phyloP scores from a whole-genome alignment of 2,329 filamentous ascomycete species.

The Phaeomoniella chlamydospora region DNA sequence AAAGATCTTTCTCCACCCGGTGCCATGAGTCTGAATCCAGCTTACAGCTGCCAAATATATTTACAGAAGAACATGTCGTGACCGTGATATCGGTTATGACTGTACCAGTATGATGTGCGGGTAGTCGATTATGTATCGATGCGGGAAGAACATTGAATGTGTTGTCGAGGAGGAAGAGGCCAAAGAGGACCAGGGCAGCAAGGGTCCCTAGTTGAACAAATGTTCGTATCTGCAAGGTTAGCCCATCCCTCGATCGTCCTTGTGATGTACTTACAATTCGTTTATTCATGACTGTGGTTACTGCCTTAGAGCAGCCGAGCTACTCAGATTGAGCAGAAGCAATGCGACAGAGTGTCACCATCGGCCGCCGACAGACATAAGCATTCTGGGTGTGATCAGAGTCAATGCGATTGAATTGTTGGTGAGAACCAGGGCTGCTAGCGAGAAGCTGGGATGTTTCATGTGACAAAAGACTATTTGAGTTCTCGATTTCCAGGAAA shows the following conservation, averaged over 20 bases:
- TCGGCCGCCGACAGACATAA: neutral
- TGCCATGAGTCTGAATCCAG: slow-evolving; percentile 62
- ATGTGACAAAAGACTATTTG: no score
- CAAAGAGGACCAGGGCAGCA: slow-evolving; percentile 49
- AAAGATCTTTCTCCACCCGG: slow-evolving; percentile 78
- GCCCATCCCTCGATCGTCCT: neutral
- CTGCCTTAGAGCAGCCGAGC: neutral
- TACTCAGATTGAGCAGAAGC: no score
- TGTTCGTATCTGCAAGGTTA: slow-evolving; percentile 37
- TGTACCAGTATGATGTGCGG: slow-evolving; percentile 68
- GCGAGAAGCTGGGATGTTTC: no score
- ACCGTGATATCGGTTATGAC: slow-evolving; percentile 78
- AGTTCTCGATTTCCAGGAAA: no score
- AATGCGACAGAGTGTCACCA: neutral
- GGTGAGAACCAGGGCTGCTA: no score
- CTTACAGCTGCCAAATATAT: slow-evolving; percentile 60
- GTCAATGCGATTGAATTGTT: no score
- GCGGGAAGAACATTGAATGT: slow-evolving; percentile 77
- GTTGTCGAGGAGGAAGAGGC: slow-evolving; percentile 73
- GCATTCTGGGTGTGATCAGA: no score
- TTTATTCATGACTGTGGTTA: slow-evolving; percentile 1
- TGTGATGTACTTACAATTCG: slow-evolving; percentile 7
- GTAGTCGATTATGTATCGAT: slow-evolving; percentile 74
- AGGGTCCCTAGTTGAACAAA: slow-evolving; percentile 60
- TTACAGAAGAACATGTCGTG: slow-evolving; percentile 59